These are phyloP conservation scores for Abelmoschus esculentus DNA, from an alignment of 345 rosid species.

Conservation along the genomic window DNA sequence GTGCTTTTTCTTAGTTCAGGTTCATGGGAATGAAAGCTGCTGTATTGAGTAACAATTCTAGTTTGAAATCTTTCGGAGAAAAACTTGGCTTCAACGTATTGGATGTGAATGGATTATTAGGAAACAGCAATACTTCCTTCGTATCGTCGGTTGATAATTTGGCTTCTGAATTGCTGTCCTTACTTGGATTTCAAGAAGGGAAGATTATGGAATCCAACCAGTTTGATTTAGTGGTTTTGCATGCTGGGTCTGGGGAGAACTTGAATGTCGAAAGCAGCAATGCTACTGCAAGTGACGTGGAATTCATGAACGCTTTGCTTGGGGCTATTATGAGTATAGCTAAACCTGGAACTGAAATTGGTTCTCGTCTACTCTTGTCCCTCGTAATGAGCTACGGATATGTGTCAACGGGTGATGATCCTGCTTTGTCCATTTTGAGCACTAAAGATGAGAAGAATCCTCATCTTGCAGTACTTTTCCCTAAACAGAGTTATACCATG, in stretches of 20 bases:
- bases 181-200: slow-evolving; percentile 71
- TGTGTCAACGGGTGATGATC: slow-evolving; percentile 30
- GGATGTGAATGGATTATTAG: slow-evolving; percentile 26
- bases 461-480: slow-evolving; percentile 37
- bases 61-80: slow-evolving; percentile 42
- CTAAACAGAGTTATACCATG: slow-evolving; percentile 82
- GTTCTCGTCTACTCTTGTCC: slow-evolving; percentile 63
- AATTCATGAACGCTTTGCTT: slow-evolving; percentile 43
- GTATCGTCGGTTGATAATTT: slow-evolving; percentile 23
- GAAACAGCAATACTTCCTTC: slow-evolving; percentile 16
- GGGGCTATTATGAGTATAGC: slow-evolving; percentile 39
- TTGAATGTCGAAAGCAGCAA: slow-evolving; percentile 15
- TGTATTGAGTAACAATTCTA: slow-evolving; percentile 38
- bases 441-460: slow-evolving; percentile 28
- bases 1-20: slow-evolving; percentile 28
- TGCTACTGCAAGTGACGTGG: slow-evolving; percentile 20
- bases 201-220: slow-evolving; percentile 36
- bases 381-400: slow-evolving; percentile 64
- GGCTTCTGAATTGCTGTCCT: slow-evolving; percentile 34
- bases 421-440: slow-evolving; percentile 30
- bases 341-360: slow-evolving; percentile 50
- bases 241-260: slow-evolving; percentile 41
- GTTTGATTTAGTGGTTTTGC: slow-evolving; percentile 64
- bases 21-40: slow-evolving; percentile 87
- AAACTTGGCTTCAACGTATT: slow-evolving; percentile 47